Evolutionary conservation across 176 grass and related monocot genomes (phyloP), one percentile per base, ranked within the genome.

Genomic region (sorghum (Sorghum bicolor)): DNA sequence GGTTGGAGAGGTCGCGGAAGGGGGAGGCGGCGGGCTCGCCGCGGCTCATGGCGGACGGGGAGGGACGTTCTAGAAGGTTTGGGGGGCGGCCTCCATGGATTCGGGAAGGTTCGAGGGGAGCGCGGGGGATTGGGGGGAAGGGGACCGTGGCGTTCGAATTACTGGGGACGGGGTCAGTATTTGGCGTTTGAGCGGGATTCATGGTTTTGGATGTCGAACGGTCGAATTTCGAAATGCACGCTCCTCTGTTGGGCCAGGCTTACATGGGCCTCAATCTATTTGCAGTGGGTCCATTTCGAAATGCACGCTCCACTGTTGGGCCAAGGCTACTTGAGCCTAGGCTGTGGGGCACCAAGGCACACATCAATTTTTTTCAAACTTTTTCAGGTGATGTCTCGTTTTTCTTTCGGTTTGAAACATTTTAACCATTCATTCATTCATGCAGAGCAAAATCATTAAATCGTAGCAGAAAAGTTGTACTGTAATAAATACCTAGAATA

Each of bases 1-100:
- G 69, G 88, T 91, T 94, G 88, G 92, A 91, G 88, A 88, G 37
- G 64, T 94, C 88, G 24, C 92, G 80, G 60, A 85, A 83, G 37
- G 82, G 80, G 14, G 83, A 60, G 19, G 20, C 44, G 45, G 74
- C 15, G 3, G 70, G 69, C 41, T 88, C 86, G 50, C 74, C 50
- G 70, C 32, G 85, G 81, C 26, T 74, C 79, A 86, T 83, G 92
- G 68, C 71, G 57, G 31, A 19, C 15, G 79, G 22, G 11, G 75
- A 64, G 32, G 3, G 22, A 26, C 19, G 22, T 9, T 82, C 72
- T 77, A 77, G 69, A 62, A 64, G 67, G 68, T 83, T 86, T 10
- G 30, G 45, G 53, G 78, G 64, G 15, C 19, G 13, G 60, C 26
- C 63, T 30, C 36, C 62, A 62, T 68, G 70, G 65, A 9, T 70